Evolutionary conservation across 495 filamentous ascomycete genomes (phyloP), one percentile per base, ranked within the genome.

Genomic region (Aspergillus bridgeri): DNA sequence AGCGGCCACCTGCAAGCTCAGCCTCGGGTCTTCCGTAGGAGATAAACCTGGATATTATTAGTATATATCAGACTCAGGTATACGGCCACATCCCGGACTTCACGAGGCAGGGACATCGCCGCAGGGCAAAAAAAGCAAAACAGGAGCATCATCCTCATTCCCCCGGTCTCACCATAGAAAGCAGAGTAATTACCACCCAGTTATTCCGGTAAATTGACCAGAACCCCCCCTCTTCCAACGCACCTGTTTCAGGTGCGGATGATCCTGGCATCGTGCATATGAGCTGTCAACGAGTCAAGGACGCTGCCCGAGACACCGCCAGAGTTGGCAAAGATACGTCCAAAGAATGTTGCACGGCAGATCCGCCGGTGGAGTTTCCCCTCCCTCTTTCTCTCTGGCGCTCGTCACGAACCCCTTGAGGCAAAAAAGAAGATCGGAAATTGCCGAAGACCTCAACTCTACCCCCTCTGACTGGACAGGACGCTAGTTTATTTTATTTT

Each of bases 221-320:
- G 33, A 38, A 27, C 4, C 7, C 25, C 6, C 1, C 27, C 27
- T 6, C 27, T 6, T 29, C 33, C 33, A 38, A 38, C 9, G 13
- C 33, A 38, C 9, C 48, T 23, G 52, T 50, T 45, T 44, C 24
- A 46, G 44, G 19, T 24, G 50, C 47, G 51, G 54, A 50, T 52
- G 51, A 65, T 62, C 59, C 63, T 44, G 48, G 59, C 22, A 29
- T 38, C 29, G 20, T 57, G 59, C 63, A 62, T 62, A 48, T 60
- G 63, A 65, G 59, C 51, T 43, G 33, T 38, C 33, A 38, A 38
- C 33, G 33, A 38, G 33, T 38, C 9, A 38, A 38, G 33, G 33
- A 9, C 33, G 33, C 33, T 38, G 33, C 33, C 33, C 33, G 11
- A 38, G 33, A 38, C 52, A 46, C 42, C 42, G 42, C 52, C 42